A percentile compares a stretch with the other conserved stretches of the same genome.
phyloP scores from a whole-genome alignment of 352 stramenopile genomes.

The Heterotrichella gracilis region DNA sequence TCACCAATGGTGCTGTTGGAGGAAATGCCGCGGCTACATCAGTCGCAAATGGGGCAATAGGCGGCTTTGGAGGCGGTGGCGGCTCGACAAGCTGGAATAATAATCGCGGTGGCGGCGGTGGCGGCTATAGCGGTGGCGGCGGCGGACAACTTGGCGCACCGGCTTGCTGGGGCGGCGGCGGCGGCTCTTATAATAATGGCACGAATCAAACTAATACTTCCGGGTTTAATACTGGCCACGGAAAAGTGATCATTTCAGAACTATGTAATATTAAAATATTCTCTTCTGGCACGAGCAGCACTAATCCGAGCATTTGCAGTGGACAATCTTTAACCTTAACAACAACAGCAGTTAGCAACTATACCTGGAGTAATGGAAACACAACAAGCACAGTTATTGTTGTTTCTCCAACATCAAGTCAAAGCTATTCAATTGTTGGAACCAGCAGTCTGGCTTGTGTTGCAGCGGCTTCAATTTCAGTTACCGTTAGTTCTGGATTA shows the following conservation, averaged over 20 bases:
- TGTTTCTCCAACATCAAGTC: neutral
- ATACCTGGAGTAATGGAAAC: neutral
- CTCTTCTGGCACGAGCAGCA: too few relatives aligned
- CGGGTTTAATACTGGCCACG: neutral
- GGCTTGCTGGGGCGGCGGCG: too few relatives aligned
- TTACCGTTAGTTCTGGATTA: too few relatives aligned
- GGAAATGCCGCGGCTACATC: too few relatives aligned
- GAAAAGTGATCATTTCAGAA: neutral
- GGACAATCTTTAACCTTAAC: neutral
- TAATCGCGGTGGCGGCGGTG: neutral
- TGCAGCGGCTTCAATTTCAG: too few relatives aligned
- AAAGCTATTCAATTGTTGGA: neutral
- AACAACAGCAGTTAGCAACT: neutral
- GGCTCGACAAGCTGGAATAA: too few relatives aligned
- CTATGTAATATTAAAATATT: too few relatives aligned
- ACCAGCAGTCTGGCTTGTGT: neutral
- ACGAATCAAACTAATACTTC: neutral
- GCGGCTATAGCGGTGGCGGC: neutral
- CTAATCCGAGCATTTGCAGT: neutral
- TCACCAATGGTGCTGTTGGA: neutral
- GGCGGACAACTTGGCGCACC: too few relatives aligned
- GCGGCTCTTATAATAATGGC: neutral
- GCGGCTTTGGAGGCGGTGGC: neutral
- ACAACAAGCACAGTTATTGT: neutral
- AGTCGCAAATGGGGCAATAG: neutral